Base-by-base conservation (phyloP, 2,329 filamentous ascomycete species). In the Fusarium sulawesiense region DNA sequence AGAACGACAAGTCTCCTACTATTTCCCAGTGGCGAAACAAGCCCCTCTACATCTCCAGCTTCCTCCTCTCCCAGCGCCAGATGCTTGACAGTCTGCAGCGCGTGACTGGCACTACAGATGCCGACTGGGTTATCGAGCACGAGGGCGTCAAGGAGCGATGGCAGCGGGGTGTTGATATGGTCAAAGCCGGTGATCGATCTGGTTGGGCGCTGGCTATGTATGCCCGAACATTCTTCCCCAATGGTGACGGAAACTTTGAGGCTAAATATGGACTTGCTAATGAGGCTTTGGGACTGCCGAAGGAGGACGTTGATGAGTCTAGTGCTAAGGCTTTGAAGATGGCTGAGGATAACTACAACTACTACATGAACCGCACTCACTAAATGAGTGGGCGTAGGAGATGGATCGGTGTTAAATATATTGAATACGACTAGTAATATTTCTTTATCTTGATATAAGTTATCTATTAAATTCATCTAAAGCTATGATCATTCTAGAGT, bases 81-180 rank as follows among this genome's bases (percentile, higher is more conserved):
- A 91, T 92, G 82, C 84, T 92, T 60, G 85, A 86, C 41, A 85
- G 84, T 27, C 76, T 90, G 11, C 83, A 89, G 69, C 85, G 88
- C 2, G 88, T 89, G 14, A 86, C 87, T 0, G 84, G 84, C 0
- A 88, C 85, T 1, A 86, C 80, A 2, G 86, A 89, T 41, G 78
- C 77, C 0, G 89, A 92, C 74, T 76, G 74, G 74, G 41, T 76
- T 6, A 83, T 92, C 56, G 80, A 75, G 3, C 78, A 83, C 14
- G 84, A 89, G 75, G 71, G 76, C 1, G 78, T 80, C 1, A 72
- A 79, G 51, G 78, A 87, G 75, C 83, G 88, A 23, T 87, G 83
- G 65, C 76, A 80, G 54, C 80, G 84, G 3, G 88, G 83, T 0
- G 65, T 82, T 59, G 81, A 82, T 55, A 75, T 76, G 21, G 49